Evolutionary conservation across 345 rosid genomes (phyloP), one percentile per base, ranked within the genome.

Genomic region (Gossypium rotundifolium): DNA sequence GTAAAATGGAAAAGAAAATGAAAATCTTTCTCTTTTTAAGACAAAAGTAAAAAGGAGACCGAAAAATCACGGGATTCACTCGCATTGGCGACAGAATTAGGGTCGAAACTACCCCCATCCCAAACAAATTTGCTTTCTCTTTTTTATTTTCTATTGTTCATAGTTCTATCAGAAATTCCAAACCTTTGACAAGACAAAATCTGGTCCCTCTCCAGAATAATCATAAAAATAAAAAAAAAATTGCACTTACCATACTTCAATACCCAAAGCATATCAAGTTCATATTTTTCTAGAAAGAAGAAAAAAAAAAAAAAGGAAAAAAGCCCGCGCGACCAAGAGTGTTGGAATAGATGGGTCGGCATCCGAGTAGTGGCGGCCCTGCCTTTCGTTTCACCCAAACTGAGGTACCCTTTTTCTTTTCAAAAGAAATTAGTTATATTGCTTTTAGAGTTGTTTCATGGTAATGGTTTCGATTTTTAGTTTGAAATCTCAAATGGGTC

Each of bases 281-380:
- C 9, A 4, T 27, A 3, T 52, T 11, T 45, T 29, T 62, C 52
- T 18, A 33, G 54, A 42, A 23, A 25, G 29, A 22, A 16, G 11
- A 55, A 64, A 38, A 64, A 33, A 22, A 64, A 33, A 22, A 33
- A 8, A 3, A 33, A 1, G 40, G 7, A 3, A 65, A 44, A 12
- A 12, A 45, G 29, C 53, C 33, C 70, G 70, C 70, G 53, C 54
- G 22, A 7, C 9, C 10, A 14, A 45, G 54, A 45, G 33, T 12
- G 9, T 33, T 9, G 75, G 65, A 42, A 20, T 40, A 9, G 55
- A 79, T 96, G 99, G 99, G 98, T 74, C 92, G 99, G 40, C 99
- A 97, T 80, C 98, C 98, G 62, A 87, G 93, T 74, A 90, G 89
- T 78, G 99, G 99, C 38, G 93, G 89, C 75, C 99, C 99, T 38